Conservation (phyloP, 345 rosid genomes). For the Eucalyptus marginata region DNA sequence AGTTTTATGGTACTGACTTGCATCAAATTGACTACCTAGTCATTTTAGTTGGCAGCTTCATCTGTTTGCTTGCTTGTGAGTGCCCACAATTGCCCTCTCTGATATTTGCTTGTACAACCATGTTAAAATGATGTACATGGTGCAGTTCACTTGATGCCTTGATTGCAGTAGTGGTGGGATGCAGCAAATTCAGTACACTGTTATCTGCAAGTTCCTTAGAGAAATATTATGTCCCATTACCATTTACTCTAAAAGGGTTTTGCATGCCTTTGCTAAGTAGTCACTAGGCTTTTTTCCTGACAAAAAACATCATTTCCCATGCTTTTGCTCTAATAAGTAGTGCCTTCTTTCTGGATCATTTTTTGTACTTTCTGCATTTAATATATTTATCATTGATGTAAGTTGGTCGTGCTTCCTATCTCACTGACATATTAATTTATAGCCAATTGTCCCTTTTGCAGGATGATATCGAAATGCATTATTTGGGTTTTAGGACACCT, state of each 20-base stretch:
- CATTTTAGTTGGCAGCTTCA: not conserved
- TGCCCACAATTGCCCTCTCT: not conserved
- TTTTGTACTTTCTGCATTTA: not conserved
- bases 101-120: not conserved
- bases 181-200: not conserved
- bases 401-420: not conserved
- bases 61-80: not conserved
- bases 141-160: not conserved
- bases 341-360: not conserved
- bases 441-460: conserved; percentile 6
- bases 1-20: not conserved
- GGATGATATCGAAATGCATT: conserved; percentile 56
- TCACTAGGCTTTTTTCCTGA: not conserved
- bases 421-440: not conserved
- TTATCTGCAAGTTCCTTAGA: not conserved
- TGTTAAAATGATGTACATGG: not conserved
- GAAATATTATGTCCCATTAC: not conserved
- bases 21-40: not conserved
- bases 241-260: not conserved
- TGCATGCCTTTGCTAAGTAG: not conserved
- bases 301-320: not conserved
- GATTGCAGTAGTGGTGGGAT: not conserved
- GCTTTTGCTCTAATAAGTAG: not conserved
- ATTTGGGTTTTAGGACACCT: conserved; percentile 77
- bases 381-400: not conserved